Conservation (phyloP, 495 filamentous ascomycete genomes). For the Trichoderma gamsii region DNA sequence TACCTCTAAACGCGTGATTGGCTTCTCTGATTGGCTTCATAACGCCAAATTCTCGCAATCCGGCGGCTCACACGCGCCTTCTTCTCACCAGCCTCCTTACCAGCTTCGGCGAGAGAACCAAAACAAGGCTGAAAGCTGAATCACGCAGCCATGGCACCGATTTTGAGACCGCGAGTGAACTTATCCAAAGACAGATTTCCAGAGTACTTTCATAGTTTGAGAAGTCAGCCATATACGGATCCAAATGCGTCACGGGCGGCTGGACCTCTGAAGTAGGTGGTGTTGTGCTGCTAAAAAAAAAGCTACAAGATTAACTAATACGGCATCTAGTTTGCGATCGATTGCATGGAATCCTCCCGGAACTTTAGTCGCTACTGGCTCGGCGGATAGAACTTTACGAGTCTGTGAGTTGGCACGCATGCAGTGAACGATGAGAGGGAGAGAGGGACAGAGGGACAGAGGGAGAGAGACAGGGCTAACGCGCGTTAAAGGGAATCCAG, state of each 20-base stretch:
- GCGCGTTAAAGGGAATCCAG: slow-evolving; percentile 64
- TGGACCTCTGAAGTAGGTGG: slow-evolving; percentile 17
- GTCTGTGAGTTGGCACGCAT: slow-evolving; percentile 43
- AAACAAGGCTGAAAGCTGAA: not conserved
- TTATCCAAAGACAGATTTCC: slow-evolving; percentile 60
- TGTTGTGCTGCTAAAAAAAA: slow-evolving; percentile 9
- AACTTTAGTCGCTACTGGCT: slow-evolving; percentile 78
- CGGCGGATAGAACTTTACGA: slow-evolving; percentile 72
- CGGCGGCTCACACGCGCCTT: not conserved
- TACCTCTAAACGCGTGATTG: not conserved
- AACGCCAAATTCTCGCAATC: not conserved
- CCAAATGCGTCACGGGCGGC: slow-evolving; percentile 48
- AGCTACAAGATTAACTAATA: not conserved
- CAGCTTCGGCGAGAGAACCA: not conserved
- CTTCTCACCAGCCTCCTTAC: not conserved
- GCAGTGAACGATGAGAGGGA: not conserved
- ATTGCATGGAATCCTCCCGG: slow-evolving; percentile 89
- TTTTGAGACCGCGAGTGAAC: slow-evolving; percentile 42
- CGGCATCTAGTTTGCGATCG: slow-evolving; percentile 46
- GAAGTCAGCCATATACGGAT: slow-evolving; percentile 59
- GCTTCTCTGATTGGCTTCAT: not conserved
- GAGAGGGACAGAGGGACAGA: not conserved
- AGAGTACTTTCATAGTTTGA: slow-evolving; percentile 48
- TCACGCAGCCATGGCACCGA: slow-evolving; percentile 45
- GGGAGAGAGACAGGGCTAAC: slow-evolving; percentile 12